phyloP scores from a whole-genome alignment of 2,329 filamentous ascomycete species.

The Penicillium oxalicum region DNA sequence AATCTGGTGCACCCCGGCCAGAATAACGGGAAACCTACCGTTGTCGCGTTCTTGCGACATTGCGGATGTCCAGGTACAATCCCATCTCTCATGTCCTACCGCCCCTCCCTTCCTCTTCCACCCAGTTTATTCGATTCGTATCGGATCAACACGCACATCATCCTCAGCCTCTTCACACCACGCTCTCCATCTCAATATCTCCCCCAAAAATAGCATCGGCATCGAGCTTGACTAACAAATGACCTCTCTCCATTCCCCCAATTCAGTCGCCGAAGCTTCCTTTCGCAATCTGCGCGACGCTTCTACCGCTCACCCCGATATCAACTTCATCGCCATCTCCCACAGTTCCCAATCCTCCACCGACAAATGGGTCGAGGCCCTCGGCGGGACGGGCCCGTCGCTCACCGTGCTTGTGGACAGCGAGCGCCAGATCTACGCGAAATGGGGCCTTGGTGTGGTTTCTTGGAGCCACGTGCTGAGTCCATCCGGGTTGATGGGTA shows the following conservation, averaged over 20 bases:
- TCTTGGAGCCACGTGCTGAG: not conserved
- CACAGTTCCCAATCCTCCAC: constrained; percentile 8
- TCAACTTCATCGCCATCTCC: constrained; percentile 11
- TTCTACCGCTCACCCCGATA: constrained; percentile 4
- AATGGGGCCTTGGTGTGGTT: not conserved
- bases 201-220: not conserved
- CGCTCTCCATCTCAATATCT: too few species aligned
- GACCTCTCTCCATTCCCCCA: not conserved
- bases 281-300: constrained; percentile 6
- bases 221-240: not conserved
- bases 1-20: not conserved
- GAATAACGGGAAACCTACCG: not conserved
- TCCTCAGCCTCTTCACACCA: too few species aligned
- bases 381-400: not conserved
- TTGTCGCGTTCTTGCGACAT: not conserved
- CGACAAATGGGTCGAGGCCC: constrained; percentile 5
- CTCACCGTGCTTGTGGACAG: constrained; percentile 1
- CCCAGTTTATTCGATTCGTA: too few species aligned
- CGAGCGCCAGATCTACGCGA: not conserved
- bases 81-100: not conserved
- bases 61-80: not conserved
- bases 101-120: too few species aligned
- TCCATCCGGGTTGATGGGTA: not conserved
- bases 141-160: too few species aligned
- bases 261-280: not conserved